These are phyloP conservation scores for Phycomyces nitens DNA, from an alignment of 192 early-diverging fungal genomes.

Conservation along the genomic window DNA sequence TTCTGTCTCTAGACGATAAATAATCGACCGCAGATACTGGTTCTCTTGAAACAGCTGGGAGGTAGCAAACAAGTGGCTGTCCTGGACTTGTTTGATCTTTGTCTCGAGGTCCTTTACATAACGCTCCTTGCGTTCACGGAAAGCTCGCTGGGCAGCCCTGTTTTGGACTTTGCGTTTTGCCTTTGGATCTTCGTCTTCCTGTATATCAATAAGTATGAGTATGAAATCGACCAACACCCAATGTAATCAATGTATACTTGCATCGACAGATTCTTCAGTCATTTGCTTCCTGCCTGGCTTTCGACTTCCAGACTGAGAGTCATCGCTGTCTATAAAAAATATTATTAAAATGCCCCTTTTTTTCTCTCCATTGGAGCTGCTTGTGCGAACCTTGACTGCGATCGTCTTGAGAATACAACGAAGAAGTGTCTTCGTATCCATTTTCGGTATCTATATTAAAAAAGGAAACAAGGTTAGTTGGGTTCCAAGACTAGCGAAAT, in stretches of 20 bases:
- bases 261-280: constrained; percentile 11
- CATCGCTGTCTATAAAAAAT: background rate
- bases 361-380: background rate
- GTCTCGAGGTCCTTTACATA: constrained; percentile 81
- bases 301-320: background rate
- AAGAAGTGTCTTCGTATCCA: background rate
- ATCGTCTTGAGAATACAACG: background rate
- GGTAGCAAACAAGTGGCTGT: constrained; percentile 40
- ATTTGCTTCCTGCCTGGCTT: constrained; percentile 13
- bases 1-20: constrained; percentile 53
- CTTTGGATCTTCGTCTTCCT: constrained; percentile 33
- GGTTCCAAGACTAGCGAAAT: background rate
- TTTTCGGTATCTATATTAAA: background rate
- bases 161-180: constrained; percentile 38
- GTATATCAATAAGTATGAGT: background rate
- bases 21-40: constrained; percentile 43
- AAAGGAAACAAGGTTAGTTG: background rate
- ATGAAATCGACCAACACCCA: background rate
- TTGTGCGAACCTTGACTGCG: background rate
- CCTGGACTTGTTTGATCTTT: constrained; percentile 67
- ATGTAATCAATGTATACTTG: constrained; percentile 1
- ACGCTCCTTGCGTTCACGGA: constrained; percentile 77
- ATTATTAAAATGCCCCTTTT: too few species aligned
- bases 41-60: constrained; percentile 51
- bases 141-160: constrained; percentile 35